Evolutionary conservation across 1,284 basidiomycete genomes (phyloP).

Genomic region (Rhodotorula sp.): DNA sequence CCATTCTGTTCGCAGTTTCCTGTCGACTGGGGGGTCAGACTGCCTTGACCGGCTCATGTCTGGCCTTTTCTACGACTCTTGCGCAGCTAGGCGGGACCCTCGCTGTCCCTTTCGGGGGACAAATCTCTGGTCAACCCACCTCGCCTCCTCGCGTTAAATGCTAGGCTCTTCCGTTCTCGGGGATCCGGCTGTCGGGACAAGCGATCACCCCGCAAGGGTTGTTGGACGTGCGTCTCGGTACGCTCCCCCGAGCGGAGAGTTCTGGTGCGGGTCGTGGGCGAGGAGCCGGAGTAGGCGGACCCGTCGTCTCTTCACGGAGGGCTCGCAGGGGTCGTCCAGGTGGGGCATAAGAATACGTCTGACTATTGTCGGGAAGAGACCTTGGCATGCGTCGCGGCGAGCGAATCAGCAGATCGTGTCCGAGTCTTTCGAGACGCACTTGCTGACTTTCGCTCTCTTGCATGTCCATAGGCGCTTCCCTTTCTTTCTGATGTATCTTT

Average conservation of each 20-base stretch:
- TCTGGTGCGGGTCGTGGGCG: not conserved
- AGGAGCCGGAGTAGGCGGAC: slow-evolving; percentile 6
- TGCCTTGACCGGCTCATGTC: not conserved
- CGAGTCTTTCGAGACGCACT: too few species aligned
- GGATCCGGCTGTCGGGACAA: not conserved
- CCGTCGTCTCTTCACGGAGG: slow-evolving; percentile 3
- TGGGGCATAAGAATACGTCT: slow-evolving; percentile 11
- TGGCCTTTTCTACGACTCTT: not conserved
- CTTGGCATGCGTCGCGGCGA: not conserved
- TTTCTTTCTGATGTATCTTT: too few species aligned
- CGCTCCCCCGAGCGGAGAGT: not conserved
- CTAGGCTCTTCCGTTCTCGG: not conserved
- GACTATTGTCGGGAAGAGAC: not conserved
- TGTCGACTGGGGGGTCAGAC: slow-evolving; percentile 4
- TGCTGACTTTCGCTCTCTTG: too few species aligned
- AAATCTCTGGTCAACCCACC: slow-evolving; percentile 6
- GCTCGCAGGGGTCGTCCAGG: not conserved
- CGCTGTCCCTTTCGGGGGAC: not conserved
- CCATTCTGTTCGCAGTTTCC: slow-evolving; percentile 38
- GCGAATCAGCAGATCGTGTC: too few species aligned
- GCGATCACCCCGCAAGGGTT: not conserved
- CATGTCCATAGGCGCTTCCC: too few species aligned
- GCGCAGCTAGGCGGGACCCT: slow-evolving; percentile 5
- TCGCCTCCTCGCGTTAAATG: slow-evolving; percentile 1
- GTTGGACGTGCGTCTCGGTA: slow-evolving; percentile 1